These are phyloP conservation scores for Plantago major DNA, from an alignment of 257 asterid species.

Conservation along the genomic window DNA sequence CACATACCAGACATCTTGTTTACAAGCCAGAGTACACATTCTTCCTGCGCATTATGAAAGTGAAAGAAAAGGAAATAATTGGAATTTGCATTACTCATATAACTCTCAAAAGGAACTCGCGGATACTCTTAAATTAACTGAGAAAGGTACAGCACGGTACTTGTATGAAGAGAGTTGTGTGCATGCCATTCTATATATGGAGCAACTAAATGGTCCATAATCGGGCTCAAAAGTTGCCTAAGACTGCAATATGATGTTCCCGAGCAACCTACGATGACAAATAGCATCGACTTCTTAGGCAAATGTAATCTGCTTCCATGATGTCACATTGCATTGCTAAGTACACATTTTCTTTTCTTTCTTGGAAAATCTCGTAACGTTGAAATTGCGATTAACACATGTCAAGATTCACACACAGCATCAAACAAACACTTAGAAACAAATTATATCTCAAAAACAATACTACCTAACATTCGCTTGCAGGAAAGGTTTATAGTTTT, in stretches of 20 bases:
- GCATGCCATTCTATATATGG: too few species aligned
- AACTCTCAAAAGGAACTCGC: constrained; percentile 18
- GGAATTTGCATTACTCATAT: constrained; percentile 42
- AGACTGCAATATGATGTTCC: constrained; percentile 15
- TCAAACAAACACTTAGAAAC: constrained; percentile 2
- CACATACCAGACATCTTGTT: constrained; percentile 59
- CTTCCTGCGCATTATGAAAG: constrained; percentile 64
- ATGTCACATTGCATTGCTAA: constrained; percentile 6
- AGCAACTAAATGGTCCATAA: constrained; percentile 7
- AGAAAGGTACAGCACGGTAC: constrained; percentile 14
- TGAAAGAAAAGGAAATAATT: constrained; percentile 38
- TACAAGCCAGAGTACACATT: constrained; percentile 40
- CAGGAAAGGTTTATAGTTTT: constrained; percentile 5
- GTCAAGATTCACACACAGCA: constrained; percentile 18
- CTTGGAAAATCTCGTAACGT: background rate
- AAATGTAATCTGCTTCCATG: constrained; percentile 16
- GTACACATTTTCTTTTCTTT: background rate
- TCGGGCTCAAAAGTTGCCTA: background rate
- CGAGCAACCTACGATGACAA: constrained; percentile 8
- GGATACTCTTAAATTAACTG: constrained; percentile 15
- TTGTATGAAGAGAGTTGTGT: constrained; percentile 13
- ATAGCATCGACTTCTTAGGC: constrained; percentile 11
- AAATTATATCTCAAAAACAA: constrained; percentile 7
- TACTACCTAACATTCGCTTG: constrained; percentile 5
- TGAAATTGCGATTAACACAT: constrained; percentile 10